These are phyloP conservation scores for Trichoderma pleuroti DNA, from an alignment of 2,329 filamentous ascomycete species.

Conservation along the genomic window DNA sequence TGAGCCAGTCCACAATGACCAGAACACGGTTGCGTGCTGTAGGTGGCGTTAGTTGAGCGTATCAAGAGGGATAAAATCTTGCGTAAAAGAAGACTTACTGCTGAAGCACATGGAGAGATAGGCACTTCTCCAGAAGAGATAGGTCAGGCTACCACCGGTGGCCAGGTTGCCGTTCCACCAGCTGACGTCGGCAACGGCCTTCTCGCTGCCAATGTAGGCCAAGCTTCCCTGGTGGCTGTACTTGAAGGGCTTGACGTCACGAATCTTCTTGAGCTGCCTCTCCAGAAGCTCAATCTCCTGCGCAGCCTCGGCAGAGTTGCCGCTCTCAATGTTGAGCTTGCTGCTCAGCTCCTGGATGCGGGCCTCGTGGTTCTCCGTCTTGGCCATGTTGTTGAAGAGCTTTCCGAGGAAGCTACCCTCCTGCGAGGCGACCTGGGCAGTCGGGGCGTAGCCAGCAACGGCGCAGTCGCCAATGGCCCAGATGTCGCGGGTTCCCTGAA, in stretches of 20 bases:
- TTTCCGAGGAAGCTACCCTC: slow-evolving; percentile 93
- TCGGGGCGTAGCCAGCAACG: slow-evolving; percentile 94
- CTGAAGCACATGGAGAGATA: slow-evolving; percentile 99
- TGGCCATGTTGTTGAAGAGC: slow-evolving; percentile 98
- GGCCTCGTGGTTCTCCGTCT: slow-evolving; percentile 77
- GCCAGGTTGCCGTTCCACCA: slow-evolving; percentile 98
- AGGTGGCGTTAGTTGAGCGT: slow-evolving; percentile 20
- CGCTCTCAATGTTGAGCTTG: slow-evolving; percentile 57
- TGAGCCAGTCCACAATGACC: slow-evolving; percentile 91
- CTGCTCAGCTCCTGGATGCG: slow-evolving; percentile 68
- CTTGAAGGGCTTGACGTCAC: slow-evolving; percentile 95
- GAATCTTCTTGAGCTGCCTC: slow-evolving; percentile 81
- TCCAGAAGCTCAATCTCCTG: slow-evolving; percentile 80
- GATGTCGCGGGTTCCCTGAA: slow-evolving; percentile 93
- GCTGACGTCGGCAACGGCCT: slow-evolving; percentile 93
- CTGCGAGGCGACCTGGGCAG: slow-evolving; percentile 92
- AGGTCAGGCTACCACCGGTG: slow-evolving; percentile 88
- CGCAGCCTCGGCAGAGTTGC: slow-evolving; percentile 64
- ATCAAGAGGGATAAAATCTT: not conserved
- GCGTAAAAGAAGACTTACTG: slow-evolving; percentile 62
- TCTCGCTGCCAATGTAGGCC: slow-evolving; percentile 97
- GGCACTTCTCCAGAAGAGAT: slow-evolving; percentile 96
- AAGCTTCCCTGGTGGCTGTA: slow-evolving; percentile 97
- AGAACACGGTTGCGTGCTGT: slow-evolving; percentile 89
- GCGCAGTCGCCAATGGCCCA: slow-evolving; percentile 98